Evolutionary conservation across 2,329 filamentous ascomycete genomes (phyloP).

Genomic region (Ceratocystis ficicola): DNA sequence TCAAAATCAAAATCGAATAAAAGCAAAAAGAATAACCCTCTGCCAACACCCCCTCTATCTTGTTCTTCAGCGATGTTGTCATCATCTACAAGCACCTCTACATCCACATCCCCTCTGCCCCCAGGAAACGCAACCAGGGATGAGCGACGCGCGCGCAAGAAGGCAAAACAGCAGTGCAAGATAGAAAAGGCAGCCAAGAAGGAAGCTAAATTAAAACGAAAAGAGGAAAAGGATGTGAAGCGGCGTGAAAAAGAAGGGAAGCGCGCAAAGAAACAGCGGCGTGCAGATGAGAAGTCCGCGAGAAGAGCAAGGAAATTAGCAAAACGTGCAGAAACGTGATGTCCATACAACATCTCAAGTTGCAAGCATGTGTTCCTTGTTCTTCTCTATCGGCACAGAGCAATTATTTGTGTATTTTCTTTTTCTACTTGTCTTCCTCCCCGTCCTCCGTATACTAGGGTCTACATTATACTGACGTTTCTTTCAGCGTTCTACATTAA

Average conservation of each 20-base stretch:
- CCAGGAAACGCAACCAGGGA: constrained; percentile 23
- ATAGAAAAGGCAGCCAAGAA: constrained; percentile 21
- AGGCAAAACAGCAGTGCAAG: constrained; percentile 20
- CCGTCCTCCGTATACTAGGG: constrained; percentile 15
- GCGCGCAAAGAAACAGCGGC: constrained; percentile 28
- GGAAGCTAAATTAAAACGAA: constrained; percentile 29
- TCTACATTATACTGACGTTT: constrained; percentile 2
- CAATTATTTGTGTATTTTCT: constrained; percentile 23
- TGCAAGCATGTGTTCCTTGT: not conserved
- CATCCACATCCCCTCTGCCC: not conserved
- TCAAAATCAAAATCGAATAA: constrained; percentile 1
- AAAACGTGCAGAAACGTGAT: constrained; percentile 26
- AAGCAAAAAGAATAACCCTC: not conserved
- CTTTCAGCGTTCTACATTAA: not conserved
- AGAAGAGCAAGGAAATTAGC: constrained; percentile 24
- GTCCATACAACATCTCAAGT: constrained; percentile 11
- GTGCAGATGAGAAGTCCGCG: constrained; percentile 25
- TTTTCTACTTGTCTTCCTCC: constrained; percentile 23
- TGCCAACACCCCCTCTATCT: not conserved
- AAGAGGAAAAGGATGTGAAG: constrained; percentile 27
- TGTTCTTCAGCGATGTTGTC: not conserved
- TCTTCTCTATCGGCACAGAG: not conserved
- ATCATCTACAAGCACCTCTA: not conserved
- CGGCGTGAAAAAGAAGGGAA: constrained; percentile 36
- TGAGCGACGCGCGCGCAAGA: constrained; percentile 21